Base-by-base conservation (phyloP, 768 basidiomycete genomes). In the Guyanaporus albipodus region DNA sequence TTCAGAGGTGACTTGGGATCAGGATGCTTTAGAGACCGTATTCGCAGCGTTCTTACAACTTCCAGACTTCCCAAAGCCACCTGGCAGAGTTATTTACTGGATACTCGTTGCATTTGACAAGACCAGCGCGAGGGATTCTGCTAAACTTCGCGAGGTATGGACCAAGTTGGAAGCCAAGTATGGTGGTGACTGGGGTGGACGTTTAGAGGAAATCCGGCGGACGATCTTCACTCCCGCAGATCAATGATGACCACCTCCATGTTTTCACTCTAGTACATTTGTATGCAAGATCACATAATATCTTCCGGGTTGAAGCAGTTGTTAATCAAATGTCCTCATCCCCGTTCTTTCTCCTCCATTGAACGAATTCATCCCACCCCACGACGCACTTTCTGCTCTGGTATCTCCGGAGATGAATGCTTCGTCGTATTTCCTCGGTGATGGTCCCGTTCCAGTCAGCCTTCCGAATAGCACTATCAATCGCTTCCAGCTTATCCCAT, bases 401-500 rank as follows among this genome's bases (percentile, higher is more conserved):
- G 66, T 92, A 95, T 61, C 91, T 70, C 48, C 85, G 78, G 56
- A 95, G 74, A 62, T 75, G 83, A 56, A 92, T 67, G 60, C 80
- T 82, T 55, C 87, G 74, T 38, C 91, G 75, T 40, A 91, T 67
- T 56, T 87, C 87, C 63, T 95, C 92, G 1, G 83, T 87, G 58
- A 94, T 87, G 40, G 67, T 66, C 2, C 89, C 91, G 46, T 66
- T 78, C 86, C 87, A 98, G 4, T 93, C 96, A 4, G 94, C 90
- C 69, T 99, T 99, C 52, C 81, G 79, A 53, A 98, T 91, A 23
- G 93, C 91, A 57, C 85, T 91, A 56, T 94, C 85, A 31, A 99
- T 70, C 7, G 95, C 85, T 66, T 96, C 88, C 48, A 85, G 71
- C 76, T 87, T 87, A 51, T 83, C 80, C 96, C 96, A 99, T 7